These are phyloP conservation scores for Naganishia cerealis DNA, from an alignment of 1,284 basidiomycete genomes.

Conservation along the genomic window DNA sequence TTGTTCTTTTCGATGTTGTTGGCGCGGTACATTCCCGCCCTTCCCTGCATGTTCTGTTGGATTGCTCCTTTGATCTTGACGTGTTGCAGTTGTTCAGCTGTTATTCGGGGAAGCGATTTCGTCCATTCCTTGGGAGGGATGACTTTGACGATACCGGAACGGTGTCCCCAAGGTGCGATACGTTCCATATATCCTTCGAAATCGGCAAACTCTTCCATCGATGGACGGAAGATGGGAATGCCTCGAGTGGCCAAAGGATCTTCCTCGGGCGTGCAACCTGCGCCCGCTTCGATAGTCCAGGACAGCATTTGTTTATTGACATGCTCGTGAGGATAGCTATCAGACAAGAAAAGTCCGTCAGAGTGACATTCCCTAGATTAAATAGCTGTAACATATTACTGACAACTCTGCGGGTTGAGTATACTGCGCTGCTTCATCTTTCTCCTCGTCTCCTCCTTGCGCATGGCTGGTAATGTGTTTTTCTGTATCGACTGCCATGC, in stretches of 20 bases:
- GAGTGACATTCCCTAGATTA: not conserved
- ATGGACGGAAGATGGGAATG: slow-evolving; percentile 89
- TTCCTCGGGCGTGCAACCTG: slow-evolving; percentile 62
- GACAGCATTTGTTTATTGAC: slow-evolving; percentile 17
- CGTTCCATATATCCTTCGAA: slow-evolving; percentile 83
- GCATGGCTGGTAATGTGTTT: not conserved
- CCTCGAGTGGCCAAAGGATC: slow-evolving; percentile 81
- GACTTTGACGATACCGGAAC: slow-evolving; percentile 88
- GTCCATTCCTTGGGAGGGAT: slow-evolving; percentile 90
- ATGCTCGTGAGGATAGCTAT: slow-evolving; percentile 34
- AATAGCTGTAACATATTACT: slow-evolving; percentile 5
- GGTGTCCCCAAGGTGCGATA: slow-evolving; percentile 81
- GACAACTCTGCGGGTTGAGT: slow-evolving; percentile 35
- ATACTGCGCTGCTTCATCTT: slow-evolving; percentile 25
- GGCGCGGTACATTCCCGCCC: slow-evolving; percentile 74
- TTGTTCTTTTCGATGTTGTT: slow-evolving; percentile 69
- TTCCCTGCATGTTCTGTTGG: slow-evolving; percentile 85
- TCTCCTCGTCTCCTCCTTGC: not conserved
- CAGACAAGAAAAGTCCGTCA: not conserved
- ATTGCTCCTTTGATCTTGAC: slow-evolving; percentile 72
- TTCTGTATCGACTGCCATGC: not conserved
- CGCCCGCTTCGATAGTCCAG: slow-evolving; percentile 14
- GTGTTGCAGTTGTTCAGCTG: not conserved
- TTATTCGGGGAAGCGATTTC: slow-evolving; percentile 44
- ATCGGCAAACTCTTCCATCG: slow-evolving; percentile 79